These are phyloP conservation scores for Puccinia hordei DNA, from an alignment of 1,284 basidiomycete species.

Conservation along the genomic window DNA sequence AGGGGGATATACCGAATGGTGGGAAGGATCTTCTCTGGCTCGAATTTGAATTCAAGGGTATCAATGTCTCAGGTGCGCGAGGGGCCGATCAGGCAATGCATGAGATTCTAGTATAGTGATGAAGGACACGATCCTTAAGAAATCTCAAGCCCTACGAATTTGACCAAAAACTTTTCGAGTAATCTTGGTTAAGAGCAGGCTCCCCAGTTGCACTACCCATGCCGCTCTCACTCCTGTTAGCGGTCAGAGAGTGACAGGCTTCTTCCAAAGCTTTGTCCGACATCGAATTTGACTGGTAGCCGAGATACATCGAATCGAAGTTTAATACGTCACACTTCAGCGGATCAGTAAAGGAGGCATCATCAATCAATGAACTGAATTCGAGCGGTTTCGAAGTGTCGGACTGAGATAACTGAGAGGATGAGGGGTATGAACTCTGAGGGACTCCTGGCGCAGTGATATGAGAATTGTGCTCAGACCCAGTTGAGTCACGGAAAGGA, in stretches of 20 bases:
- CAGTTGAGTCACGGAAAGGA: neutral
- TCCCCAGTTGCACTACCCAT: neutral
- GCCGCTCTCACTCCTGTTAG: neutral
- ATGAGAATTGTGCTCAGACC: slow-evolving; percentile 8
- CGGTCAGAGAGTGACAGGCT: neutral
- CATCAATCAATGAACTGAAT: neutral
- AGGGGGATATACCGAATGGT: no score
- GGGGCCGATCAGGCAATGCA: neutral
- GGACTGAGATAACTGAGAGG: neutral
- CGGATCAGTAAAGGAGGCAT: slow-evolving; percentile 3
- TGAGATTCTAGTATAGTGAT: neutral
- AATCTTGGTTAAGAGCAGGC: neutral
- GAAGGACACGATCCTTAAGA: neutral
- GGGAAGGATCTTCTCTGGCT: no score
- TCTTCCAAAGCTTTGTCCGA: slow-evolving; percentile 1
- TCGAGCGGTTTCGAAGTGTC: slow-evolving; percentile 18
- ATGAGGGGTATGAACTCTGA: neutral
- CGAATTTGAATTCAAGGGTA: no score
- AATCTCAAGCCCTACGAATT: neutral
- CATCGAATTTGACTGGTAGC: neutral
- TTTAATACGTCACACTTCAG: neutral
- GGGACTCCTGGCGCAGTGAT: neutral
- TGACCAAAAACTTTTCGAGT: neutral
- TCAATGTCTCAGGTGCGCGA: no score
- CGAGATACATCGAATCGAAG: slow-evolving; percentile 26